Evolutionary conservation across 2,329 filamentous ascomycete species (phyloP).

Genomic region (Ascochyta viciae-villosae): DNA sequence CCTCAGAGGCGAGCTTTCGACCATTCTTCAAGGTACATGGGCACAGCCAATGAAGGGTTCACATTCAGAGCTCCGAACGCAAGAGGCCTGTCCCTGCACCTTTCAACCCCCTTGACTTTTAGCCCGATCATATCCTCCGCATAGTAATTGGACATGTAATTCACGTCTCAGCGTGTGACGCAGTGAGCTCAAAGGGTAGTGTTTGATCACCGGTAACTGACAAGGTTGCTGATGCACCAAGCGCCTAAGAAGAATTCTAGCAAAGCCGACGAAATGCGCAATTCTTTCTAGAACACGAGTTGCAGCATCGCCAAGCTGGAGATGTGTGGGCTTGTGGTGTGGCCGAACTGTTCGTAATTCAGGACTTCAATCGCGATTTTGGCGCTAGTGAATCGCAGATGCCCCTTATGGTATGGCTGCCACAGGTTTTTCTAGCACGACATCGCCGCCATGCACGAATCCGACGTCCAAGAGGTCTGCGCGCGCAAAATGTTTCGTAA

Average conservation of each 20-base stretch:
- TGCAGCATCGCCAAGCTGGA: constrained; percentile 9
- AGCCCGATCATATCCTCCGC: not conserved
- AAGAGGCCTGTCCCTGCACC: too few species aligned
- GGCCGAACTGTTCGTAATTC: constrained; percentile 1
- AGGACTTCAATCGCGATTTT: constrained; percentile 12
- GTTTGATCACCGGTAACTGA: not conserved
- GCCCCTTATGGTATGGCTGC: constrained; percentile 5
- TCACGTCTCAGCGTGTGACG: not conserved
- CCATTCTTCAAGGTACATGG: too few species aligned
- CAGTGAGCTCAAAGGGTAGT: not conserved
- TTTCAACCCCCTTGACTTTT: not conserved
- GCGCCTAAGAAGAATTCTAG: not conserved
- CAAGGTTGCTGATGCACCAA: not conserved
- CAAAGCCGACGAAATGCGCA: constrained; percentile 10
- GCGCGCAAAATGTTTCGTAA: constrained; percentile 16
- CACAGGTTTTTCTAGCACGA: constrained; percentile 15
- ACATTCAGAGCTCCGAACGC: too few species aligned
- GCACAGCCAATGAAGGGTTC: too few species aligned
- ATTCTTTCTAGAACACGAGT: constrained; percentile 1
- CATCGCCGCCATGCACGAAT: constrained; percentile 13
- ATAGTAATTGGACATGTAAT: too few species aligned
- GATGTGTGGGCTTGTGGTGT: constrained; percentile 8
- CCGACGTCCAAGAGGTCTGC: constrained; percentile 12
- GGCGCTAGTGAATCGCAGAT: constrained; percentile 10
- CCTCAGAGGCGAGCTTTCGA: too few species aligned